Conservation (phyloP, 169 alveolate genomes). For the Plasmodium reichenowi region DNA sequence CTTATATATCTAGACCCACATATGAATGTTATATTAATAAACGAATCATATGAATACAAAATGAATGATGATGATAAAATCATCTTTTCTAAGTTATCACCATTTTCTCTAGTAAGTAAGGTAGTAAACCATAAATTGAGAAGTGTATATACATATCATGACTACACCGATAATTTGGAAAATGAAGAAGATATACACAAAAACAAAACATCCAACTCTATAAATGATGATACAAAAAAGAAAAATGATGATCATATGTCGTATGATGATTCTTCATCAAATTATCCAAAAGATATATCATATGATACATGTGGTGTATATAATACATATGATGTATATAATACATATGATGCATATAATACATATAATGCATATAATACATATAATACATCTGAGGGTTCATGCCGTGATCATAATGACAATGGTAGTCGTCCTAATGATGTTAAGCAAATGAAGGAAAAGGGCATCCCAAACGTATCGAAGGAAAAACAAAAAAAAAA, state of each 20-base stretch:
- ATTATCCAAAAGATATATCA: no score
- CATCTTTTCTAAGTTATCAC: conserved; percentile 65
- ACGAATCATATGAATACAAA: conserved; percentile 50
- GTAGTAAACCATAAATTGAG: conserved; percentile 33
- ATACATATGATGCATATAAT: no score
- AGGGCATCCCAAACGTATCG: neutral
- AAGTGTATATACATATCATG: conserved; percentile 57
- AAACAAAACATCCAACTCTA: neutral
- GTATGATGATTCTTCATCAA: no score
- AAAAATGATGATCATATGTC: no score
- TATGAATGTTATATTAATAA: conserved; percentile 71
- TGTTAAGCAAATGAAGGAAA: neutral
- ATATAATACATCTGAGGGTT: no score
- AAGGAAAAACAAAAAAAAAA: neutral
- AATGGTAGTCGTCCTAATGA: no score
- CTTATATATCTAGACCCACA: conserved; percentile 58
- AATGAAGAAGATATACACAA: neutral
- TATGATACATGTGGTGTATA: no score
- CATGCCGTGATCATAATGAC: no score
- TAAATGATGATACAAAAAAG: no score
- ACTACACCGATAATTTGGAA: conserved; percentile 43
- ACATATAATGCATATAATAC: no score
- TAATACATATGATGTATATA: no score
- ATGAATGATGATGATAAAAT: conserved; percentile 39
- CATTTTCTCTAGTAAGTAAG: conserved; percentile 30